Conservation (phyloP, 2,329 filamentous ascomycete species). For the Sphaerulina populicola region DNA sequence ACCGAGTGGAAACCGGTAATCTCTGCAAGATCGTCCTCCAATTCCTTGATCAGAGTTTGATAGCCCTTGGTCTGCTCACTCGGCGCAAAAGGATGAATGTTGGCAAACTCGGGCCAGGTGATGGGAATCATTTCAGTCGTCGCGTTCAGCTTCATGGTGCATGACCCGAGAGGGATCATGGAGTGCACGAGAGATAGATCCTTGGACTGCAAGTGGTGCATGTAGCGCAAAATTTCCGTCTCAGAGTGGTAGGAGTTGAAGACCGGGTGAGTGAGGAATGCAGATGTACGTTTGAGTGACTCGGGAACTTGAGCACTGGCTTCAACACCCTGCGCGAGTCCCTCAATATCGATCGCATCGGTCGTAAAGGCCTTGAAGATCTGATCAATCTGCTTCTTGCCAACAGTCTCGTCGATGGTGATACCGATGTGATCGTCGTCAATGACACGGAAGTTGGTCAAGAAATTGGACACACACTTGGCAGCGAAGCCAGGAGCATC, state of each 20-base stretch:
- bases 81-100: slow-evolving; percentile 74
- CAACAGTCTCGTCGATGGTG: slow-evolving; percentile 68
- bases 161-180: slow-evolving; percentile 94
- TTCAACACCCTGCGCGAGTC: slow-evolving; percentile 28
- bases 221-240: slow-evolving; percentile 88
- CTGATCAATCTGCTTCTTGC: slow-evolving; percentile 48
- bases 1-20: slow-evolving; percentile 88
- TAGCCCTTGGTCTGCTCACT: slow-evolving; percentile 59
- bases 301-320: slow-evolving; percentile 43
- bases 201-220: slow-evolving; percentile 86
- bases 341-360: slow-evolving; percentile 33
- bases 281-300: slow-evolving; percentile 59
- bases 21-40: slow-evolving; percentile 66
- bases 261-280: slow-evolving; percentile 78
- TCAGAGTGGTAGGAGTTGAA: slow-evolving; percentile 95
- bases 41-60: slow-evolving; percentile 57
- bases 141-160: slow-evolving; percentile 96
- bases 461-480: slow-evolving; percentile 43
- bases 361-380: slow-evolving; percentile 51
- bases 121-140: slow-evolving; percentile 89
- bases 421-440: slow-evolving; percentile 57
- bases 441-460: slow-evolving; percentile 57
- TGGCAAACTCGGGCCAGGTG: slow-evolving; percentile 64
- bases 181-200: slow-evolving; percentile 90
- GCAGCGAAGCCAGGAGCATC: slow-evolving; percentile 47